Conservation (phyloP, 192 early-diverging fungal genomes). For the Rhizophlyctis rosea region DNA sequence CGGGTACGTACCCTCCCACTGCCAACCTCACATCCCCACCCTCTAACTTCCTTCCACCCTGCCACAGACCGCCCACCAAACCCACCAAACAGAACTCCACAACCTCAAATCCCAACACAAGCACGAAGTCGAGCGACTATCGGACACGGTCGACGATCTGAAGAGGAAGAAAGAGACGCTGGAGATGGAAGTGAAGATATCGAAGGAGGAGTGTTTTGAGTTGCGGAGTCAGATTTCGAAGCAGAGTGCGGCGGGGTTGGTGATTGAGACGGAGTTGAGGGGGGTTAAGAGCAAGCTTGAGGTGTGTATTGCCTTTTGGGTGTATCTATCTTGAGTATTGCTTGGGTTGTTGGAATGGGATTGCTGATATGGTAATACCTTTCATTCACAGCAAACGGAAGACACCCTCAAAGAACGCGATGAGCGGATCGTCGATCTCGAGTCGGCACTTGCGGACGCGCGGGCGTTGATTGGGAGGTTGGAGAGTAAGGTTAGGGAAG, state of each 20-base stretch:
- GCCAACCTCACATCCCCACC: not conserved
- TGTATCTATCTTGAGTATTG: not conserved
- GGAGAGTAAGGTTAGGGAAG: constrained; percentile 62
- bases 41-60: not conserved
- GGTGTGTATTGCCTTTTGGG: not conserved
- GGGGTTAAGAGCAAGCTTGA: constrained; percentile 32
- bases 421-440: constrained; percentile 18
- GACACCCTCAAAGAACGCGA: constrained; percentile 5
- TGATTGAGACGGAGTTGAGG: constrained; percentile 45
- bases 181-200: constrained; percentile 6
- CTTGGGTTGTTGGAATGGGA: not conserved
- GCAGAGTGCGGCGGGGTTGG: constrained; percentile 40
- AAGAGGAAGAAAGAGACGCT: constrained; percentile 11
- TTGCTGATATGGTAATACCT: not conserved
- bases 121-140: constrained; percentile 18
- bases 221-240: constrained; percentile 14
- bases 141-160: constrained; percentile 36
- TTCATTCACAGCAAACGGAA: constrained; percentile 15
- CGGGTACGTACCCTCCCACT: constrained; percentile 22
- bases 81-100: constrained; percentile 46
- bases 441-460: constrained; percentile 32
- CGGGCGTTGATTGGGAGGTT: constrained; percentile 43
- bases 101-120: constrained; percentile 13
- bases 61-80: constrained; percentile 30
- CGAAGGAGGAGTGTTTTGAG: constrained; percentile 7